phyloP scores from a whole-genome alignment of 2,329 filamentous ascomycete genomes.

The Sporothrix brunneoviolacea region DNA sequence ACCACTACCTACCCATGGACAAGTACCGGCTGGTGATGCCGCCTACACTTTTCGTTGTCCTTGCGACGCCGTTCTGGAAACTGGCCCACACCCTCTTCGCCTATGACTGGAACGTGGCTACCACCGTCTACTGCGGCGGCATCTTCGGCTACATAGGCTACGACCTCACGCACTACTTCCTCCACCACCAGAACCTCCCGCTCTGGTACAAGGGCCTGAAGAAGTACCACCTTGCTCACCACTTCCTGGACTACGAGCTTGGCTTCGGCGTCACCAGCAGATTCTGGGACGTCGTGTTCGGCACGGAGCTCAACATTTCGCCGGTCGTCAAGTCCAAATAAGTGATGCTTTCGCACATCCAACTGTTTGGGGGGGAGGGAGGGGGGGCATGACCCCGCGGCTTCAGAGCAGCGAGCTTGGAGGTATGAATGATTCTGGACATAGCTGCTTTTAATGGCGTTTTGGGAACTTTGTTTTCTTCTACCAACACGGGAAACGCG shows the following conservation, averaged over 20 bases:
- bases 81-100: slow-evolving; percentile 76
- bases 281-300: slow-evolving; percentile 93
- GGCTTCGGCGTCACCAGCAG: slow-evolving; percentile 94
- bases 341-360: neutral
- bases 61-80: slow-evolving; percentile 89
- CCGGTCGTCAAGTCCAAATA: slow-evolving; percentile 31
- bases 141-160: slow-evolving; percentile 96
- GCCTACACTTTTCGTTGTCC: slow-evolving; percentile 73
- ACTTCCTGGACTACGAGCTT: slow-evolving; percentile 96
- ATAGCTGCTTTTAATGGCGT: too few species aligned
- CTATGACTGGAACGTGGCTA: slow-evolving; percentile 77
- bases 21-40: slow-evolving; percentile 96
- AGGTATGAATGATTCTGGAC: too few species aligned
- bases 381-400: too few species aligned
- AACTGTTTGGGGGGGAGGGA: too few species aligned
- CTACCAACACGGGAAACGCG: too few species aligned
- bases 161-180: slow-evolving; percentile 96
- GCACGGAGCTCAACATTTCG: slow-evolving; percentile 62
- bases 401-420: too few species aligned
- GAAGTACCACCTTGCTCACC: slow-evolving; percentile 95
- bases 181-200: slow-evolving; percentile 90
- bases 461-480: too few species aligned
- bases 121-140: slow-evolving; percentile 76
- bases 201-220: slow-evolving; percentile 86
- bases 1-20: slow-evolving; percentile 99